These are phyloP conservation scores for Neurospora discreta DNA, from an alignment of 495 filamentous ascomycete genomes.

Conservation along the genomic window DNA sequence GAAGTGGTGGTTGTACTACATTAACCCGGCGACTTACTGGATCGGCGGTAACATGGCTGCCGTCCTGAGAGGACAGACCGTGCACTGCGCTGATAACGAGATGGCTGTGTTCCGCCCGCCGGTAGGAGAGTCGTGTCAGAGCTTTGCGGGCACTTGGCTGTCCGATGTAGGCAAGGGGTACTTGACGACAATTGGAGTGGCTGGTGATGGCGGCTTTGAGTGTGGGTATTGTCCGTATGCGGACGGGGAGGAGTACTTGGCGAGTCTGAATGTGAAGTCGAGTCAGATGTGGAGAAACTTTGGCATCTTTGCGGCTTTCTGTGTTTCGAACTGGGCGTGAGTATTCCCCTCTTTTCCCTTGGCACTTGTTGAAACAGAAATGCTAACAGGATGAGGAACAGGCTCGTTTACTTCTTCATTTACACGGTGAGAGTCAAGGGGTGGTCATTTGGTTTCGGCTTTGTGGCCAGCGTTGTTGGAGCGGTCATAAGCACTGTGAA, in stretches of 20 bases:
- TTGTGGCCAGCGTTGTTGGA: not conserved
- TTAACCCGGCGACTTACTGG: slow-evolving; percentile 61
- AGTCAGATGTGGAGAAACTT: slow-evolving; percentile 59
- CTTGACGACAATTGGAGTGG: slow-evolving; percentile 28
- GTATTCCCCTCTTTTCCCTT: not conserved
- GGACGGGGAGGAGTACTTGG: slow-evolving; percentile 56
- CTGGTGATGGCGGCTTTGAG: slow-evolving; percentile 20
- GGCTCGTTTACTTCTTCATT: slow-evolving; percentile 74
- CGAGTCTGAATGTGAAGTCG: slow-evolving; percentile 52
- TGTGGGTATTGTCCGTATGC: slow-evolving; percentile 71
- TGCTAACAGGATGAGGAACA: not conserved
- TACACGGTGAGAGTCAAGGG: slow-evolving; percentile 63
- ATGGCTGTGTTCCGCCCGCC: slow-evolving; percentile 57
- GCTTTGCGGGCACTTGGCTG: slow-evolving; percentile 48
- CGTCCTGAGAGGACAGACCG: slow-evolving; percentile 40
- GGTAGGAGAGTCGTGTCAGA: slow-evolving; percentile 46
- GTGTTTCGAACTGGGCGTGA: slow-evolving; percentile 58
- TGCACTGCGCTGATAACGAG: slow-evolving; percentile 49
- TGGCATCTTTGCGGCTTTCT: slow-evolving; percentile 69
- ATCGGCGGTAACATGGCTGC: slow-evolving; percentile 61
- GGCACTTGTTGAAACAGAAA: not conserved
- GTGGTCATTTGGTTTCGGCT: slow-evolving; percentile 61
- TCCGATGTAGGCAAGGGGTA: slow-evolving; percentile 40
- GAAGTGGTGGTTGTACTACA: slow-evolving; percentile 65
- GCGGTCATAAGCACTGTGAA: not conserved